Conservation (phyloP, 2,329 filamentous ascomycete genomes). For the Cladosporium sp. region DNA sequence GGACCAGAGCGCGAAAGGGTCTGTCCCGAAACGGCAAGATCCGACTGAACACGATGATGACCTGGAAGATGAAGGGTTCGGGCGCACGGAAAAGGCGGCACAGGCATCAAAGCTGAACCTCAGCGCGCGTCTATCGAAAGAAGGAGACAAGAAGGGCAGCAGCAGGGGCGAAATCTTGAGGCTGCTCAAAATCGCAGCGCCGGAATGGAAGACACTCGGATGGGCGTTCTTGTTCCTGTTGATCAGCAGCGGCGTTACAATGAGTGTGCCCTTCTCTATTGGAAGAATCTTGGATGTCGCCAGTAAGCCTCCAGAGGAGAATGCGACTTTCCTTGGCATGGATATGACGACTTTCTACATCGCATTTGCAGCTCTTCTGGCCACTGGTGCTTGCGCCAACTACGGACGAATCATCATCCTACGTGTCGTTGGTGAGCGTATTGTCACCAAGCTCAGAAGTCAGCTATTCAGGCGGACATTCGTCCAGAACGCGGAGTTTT, state of each 20-base stretch:
- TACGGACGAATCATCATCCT: conserved; percentile 91
- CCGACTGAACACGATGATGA: conserved; percentile 35
- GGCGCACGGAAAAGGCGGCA: conserved; percentile 74
- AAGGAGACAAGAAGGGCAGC: conserved; percentile 52
- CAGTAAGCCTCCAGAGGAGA: conserved; percentile 58
- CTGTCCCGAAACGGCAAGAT: conserved; percentile 15
- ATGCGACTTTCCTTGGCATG: conserved; percentile 74
- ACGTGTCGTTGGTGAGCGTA: conserved; percentile 88
- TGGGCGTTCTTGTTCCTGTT: conserved; percentile 80
- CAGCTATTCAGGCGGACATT: conserved; percentile 89
- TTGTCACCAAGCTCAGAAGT: conserved; percentile 83
- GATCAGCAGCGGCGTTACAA: conserved; percentile 85
- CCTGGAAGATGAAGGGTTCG: conserved; percentile 59
- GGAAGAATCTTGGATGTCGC: conserved; percentile 92
- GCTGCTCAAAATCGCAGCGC: conserved; percentile 80
- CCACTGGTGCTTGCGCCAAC: conserved; percentile 81
- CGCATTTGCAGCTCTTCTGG: conserved; percentile 67
- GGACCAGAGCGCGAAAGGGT: not conserved
- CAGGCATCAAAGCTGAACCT: conserved; percentile 87
- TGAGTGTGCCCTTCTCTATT: conserved; percentile 95
- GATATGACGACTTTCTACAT: conserved; percentile 84
- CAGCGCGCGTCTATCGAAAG: conserved; percentile 79
- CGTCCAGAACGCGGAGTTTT: conserved; percentile 97
- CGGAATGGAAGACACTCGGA: conserved; percentile 74
- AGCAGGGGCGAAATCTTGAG: conserved; percentile 71